Percentiles rank a stretch among this genome's conserved stretches.
Evolutionary conservation across 1,139 yeast genomes (phyloP).

Genomic region (Trichomonascaceae sp.): DNA sequence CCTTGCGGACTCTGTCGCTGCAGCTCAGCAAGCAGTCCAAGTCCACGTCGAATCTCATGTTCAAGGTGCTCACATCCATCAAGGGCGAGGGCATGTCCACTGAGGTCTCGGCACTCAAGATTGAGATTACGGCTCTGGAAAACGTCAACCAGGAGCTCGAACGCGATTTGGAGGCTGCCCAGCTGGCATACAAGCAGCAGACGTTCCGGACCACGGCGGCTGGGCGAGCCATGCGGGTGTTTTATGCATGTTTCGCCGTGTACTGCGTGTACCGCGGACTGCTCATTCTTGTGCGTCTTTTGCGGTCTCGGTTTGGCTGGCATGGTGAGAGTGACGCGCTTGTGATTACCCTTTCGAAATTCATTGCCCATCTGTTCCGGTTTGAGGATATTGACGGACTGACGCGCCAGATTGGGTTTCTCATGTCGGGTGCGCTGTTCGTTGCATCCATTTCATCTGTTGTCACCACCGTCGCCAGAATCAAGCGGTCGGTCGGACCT

Average conservation of each 20-base stretch:
- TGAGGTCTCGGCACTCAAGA: conserved; percentile 49
- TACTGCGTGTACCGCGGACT: conserved; percentile 55
- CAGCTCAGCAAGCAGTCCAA: conserved; percentile 12
- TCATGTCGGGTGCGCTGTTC: conserved; percentile 53
- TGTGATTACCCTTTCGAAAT: conserved; percentile 50
- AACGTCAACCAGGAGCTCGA: conserved; percentile 28
- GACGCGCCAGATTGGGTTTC: conserved; percentile 50
- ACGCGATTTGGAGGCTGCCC: conserved; percentile 20
- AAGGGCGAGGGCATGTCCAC: conserved; percentile 34
- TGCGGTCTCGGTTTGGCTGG: conserved; percentile 1
- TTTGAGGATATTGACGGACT: conserved; percentile 35
- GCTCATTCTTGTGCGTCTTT: conserved; percentile 26
- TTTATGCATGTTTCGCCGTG: conserved; percentile 33
- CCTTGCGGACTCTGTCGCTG: conserved; percentile 7
- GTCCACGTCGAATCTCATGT: conserved; percentile 17
- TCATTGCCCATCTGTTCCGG: conserved; percentile 13
- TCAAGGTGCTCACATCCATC: conserved; percentile 15
- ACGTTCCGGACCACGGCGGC: conserved; percentile 17
- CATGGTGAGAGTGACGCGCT: conserved; percentile 16
- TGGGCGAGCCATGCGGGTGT: conserved; percentile 19
- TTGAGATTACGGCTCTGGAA: conserved; percentile 57
- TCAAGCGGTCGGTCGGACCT: background rate
- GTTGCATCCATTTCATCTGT: conserved; percentile 40
- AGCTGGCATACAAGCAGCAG: conserved; percentile 18
- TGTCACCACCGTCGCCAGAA: conserved; percentile 18